A percentile compares a stretch with the other conserved stretches of the same genome.
Evolutionary conservation across 169 alveolate genomes (phyloP).

Genomic region (Sarcocystis neurona): DNA sequence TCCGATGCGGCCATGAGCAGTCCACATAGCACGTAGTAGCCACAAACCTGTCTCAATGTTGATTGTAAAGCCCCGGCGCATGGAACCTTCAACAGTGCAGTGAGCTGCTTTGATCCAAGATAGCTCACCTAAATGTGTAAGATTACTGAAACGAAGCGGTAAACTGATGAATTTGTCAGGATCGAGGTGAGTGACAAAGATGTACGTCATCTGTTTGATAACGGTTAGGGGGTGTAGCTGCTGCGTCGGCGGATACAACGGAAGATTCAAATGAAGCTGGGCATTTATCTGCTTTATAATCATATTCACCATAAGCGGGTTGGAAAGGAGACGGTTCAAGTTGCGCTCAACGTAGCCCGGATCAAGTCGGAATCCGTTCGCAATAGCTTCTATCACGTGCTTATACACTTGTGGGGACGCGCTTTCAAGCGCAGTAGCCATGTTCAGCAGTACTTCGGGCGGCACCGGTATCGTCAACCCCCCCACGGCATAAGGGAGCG

Average conservation of each 20-base stretch:
- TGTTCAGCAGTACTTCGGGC: slow-evolving; percentile 7
- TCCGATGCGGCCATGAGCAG: slow-evolving; percentile 51
- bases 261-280: neutral
- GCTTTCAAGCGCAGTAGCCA: neutral
- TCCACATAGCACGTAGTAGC: slow-evolving; percentile 44
- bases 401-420: neutral
- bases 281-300: neutral
- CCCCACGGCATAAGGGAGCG: slow-evolving; percentile 45
- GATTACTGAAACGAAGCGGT: neutral
- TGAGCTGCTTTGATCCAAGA: slow-evolving; percentile 53
- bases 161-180: neutral
- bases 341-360: neutral
- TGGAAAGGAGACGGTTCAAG: neutral
- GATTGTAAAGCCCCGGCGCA: neutral
- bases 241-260: neutral
- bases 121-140: neutral
- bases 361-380: neutral
- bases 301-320: neutral
- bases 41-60: slow-evolving; percentile 48
- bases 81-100: slow-evolving; percentile 47
- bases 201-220: neutral
- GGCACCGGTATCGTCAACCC: slow-evolving; percentile 25
- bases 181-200: neutral
- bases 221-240: neutral
- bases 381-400: neutral